phyloP scores from a whole-genome alignment of 2,329 filamentous ascomycete species.

The Myriosclerotinia curreyana region DNA sequence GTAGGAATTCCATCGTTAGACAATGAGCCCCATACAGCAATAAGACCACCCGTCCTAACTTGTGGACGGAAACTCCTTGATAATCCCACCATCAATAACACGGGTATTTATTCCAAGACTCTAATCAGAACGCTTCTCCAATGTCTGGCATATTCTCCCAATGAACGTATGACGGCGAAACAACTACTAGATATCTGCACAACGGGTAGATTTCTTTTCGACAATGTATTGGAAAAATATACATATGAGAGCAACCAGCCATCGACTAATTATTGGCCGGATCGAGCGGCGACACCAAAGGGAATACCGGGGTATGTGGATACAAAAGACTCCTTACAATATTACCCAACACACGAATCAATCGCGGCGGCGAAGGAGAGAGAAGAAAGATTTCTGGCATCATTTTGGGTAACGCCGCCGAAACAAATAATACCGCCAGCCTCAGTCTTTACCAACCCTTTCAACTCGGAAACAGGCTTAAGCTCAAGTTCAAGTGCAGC shows the following conservation, averaged over 20 bases:
- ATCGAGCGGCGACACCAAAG: not conserved
- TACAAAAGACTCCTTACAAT: not conserved
- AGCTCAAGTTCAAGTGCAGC: not conserved
- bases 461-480: not conserved
- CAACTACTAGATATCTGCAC: not conserved
- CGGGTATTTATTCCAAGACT: slow-evolving; percentile 5
- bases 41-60: not conserved
- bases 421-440: not conserved
- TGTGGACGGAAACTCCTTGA: slow-evolving; percentile 3
- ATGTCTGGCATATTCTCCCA: slow-evolving; percentile 3
- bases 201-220: not conserved
- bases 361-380: not conserved
- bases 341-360: not conserved
- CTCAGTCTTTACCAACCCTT: not conserved
- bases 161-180: not conserved
- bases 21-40: not conserved
- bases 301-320: not conserved
- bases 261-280: slow-evolving; percentile 3
- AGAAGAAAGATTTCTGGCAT: not conserved
- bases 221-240: not conserved
- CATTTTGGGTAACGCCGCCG: not conserved
- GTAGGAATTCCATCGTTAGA: slow-evolving; percentile 2
- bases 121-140: not conserved
- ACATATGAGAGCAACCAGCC: not conserved
- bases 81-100: not conserved